A percentile compares a stretch with the other conserved stretches of the same genome.
phyloP scores from a whole-genome alignment of 2,329 filamentous ascomycete species.

The Aspergillus luchuensis region DNA sequence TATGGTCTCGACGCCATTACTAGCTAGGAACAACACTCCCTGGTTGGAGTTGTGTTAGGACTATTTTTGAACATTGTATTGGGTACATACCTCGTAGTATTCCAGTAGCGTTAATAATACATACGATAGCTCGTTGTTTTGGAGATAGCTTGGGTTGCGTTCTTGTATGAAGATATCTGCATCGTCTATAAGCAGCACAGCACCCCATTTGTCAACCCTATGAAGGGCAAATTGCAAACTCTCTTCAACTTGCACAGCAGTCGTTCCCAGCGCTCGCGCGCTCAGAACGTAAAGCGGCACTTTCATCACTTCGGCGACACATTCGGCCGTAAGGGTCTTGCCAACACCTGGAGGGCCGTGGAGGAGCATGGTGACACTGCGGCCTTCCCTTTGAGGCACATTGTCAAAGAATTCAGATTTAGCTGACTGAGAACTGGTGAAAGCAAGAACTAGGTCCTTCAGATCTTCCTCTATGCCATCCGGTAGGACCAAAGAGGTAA shows the following conservation, averaged over 20 bases:
- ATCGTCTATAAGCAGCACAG: slow-evolving; percentile 55
- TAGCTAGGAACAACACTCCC: slow-evolving; percentile 50
- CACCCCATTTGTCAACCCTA: slow-evolving; percentile 54
- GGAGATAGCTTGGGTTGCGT: slow-evolving; percentile 41
- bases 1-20: slow-evolving; percentile 48
- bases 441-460: not conserved
- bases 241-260: slow-evolving; percentile 45
- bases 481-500: not conserved
- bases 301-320: slow-evolving; percentile 53
- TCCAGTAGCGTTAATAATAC: slow-evolving; percentile 34
- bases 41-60: slow-evolving; percentile 23
- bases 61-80: not conserved
- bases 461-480: not conserved
- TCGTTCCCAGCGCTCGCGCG: slow-evolving; percentile 51
- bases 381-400: not conserved
- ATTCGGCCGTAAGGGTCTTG: slow-evolving; percentile 5
- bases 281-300: slow-evolving; percentile 55
- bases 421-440: not conserved
- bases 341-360: not conserved
- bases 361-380: not conserved
- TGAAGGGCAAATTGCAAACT: slow-evolving; percentile 49
- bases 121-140: slow-evolving; percentile 50
- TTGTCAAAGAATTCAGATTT: not conserved
- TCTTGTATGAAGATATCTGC: slow-evolving; percentile 39
- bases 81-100: slow-evolving; percentile 28